A percentile compares a stretch with the other conserved stretches of the same genome.
Conservation (phyloP, 2,329 filamentous ascomycete species). For the Tolypocladium tropicale region DNA sequence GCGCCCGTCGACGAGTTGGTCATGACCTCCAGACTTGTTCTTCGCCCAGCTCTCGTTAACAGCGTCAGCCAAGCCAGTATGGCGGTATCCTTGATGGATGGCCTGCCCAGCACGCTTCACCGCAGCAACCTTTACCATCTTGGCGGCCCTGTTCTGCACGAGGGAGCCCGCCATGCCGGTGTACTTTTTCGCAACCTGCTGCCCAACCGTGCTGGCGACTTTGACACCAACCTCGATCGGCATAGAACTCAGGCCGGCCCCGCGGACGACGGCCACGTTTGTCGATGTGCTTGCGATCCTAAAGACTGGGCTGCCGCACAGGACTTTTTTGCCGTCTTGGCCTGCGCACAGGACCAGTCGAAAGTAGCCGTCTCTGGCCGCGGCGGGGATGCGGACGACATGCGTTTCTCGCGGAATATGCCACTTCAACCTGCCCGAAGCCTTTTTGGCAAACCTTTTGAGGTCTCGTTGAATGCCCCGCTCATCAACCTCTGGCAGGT, state of each 20-base stretch:
- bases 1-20: slow-evolving; percentile 20
- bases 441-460: slow-evolving; percentile 49
- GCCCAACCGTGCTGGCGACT: slow-evolving; percentile 39
- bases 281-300: slow-evolving; percentile 56
- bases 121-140: slow-evolving; percentile 18
- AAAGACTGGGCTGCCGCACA: slow-evolving; percentile 59
- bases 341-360: slow-evolving; percentile 52
- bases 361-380: slow-evolving; percentile 57
- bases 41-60: slow-evolving; percentile 25
- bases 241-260: slow-evolving; percentile 53
- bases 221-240: slow-evolving; percentile 56
- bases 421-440: slow-evolving; percentile 28
- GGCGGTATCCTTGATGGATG: slow-evolving; percentile 25
- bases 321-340: slow-evolving; percentile 34
- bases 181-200: slow-evolving; percentile 32
- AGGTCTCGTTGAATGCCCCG: slow-evolving; percentile 60
- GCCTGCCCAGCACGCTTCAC: slow-evolving; percentile 29
- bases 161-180: slow-evolving; percentile 24
- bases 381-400: slow-evolving; percentile 52
- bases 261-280: slow-evolving; percentile 50
- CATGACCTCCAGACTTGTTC: slow-evolving; percentile 25
- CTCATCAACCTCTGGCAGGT: slow-evolving; percentile 48
- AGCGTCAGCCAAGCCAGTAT: slow-evolving; percentile 12
- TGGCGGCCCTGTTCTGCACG: slow-evolving; percentile 30
- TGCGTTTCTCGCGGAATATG: slow-evolving; percentile 53